Evolutionary conservation across 257 asterid genomes (phyloP).

Genomic region (Schizonepeta tenuifolia): DNA sequence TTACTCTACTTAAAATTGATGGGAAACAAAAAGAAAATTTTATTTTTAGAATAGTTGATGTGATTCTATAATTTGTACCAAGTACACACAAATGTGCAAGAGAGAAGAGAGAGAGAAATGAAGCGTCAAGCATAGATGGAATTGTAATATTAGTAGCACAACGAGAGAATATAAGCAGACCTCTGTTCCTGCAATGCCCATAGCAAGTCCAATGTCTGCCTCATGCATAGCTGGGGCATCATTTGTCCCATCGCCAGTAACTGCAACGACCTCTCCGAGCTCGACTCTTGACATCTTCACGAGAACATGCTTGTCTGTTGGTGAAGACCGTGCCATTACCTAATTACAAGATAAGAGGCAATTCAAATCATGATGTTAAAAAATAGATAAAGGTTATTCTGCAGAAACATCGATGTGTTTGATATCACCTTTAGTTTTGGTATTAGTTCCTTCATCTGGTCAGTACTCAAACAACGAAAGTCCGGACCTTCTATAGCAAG

Average conservation of each 20-base stretch:
- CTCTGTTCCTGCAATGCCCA: slow-evolving; percentile 97
- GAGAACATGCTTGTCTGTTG: slow-evolving; percentile 83
- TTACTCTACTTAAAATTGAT: neutral
- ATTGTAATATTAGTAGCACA: neutral
- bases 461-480: slow-evolving; percentile 60
- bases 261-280: slow-evolving; percentile 91
- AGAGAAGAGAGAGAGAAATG: neutral
- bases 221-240: slow-evolving; percentile 97
- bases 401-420: slow-evolving; percentile 1
- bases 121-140: neutral
- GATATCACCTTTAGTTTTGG: slow-evolving; percentile 77
- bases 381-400: neutral
- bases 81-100: neutral
- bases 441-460: slow-evolving; percentile 71
- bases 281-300: slow-evolving; percentile 71
- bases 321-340: slow-evolving; percentile 99
- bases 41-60: neutral
- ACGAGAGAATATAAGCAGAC: slow-evolving; percentile 40
- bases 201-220: slow-evolving; percentile 92
- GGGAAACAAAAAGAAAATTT: neutral
- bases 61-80: too few relatives aligned
- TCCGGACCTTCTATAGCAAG: slow-evolving; percentile 88
- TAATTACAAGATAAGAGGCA: slow-evolving; percentile 37
- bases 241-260: slow-evolving; percentile 95
- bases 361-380: slow-evolving; percentile 24